Evolutionary conservation across 2,329 filamentous ascomycete species (phyloP).

Genomic region (Trichophyton benhamiae): DNA sequence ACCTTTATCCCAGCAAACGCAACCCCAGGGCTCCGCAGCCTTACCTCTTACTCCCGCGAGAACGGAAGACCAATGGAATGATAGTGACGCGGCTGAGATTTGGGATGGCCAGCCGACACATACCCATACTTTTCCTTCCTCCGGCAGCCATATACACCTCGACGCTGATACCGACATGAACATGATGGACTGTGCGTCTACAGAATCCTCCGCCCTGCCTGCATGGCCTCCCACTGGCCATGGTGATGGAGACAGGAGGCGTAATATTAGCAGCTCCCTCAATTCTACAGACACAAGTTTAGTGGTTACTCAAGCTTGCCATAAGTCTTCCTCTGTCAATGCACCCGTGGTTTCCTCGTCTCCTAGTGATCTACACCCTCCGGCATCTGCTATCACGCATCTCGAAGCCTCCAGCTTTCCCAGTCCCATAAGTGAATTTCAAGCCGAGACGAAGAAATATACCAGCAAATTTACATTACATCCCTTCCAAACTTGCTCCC

Average conservation of each 20-base stretch:
- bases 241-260: neutral
- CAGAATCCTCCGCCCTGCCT: neutral
- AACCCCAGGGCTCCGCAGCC: neutral
- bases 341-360: neutral
- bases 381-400: neutral
- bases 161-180: neutral
- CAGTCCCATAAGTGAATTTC: slow-evolving; percentile 28
- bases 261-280: neutral
- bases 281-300: neutral
- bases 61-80: neutral
- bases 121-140: neutral
- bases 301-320: too few relatives aligned
- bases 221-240: neutral
- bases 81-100: neutral
- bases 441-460: slow-evolving; percentile 14
- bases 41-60: neutral
- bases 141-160: neutral
- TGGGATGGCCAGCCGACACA: neutral
- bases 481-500: neutral
- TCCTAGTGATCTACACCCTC: neutral
- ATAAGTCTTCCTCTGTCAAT: neutral
- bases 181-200: neutral
- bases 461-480: neutral
- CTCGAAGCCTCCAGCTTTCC: slow-evolving; percentile 19
- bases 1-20: neutral